These are phyloP conservation scores for Pterocarpus santalinus DNA, from an alignment of 306 rosid species.

Conservation along the genomic window DNA sequence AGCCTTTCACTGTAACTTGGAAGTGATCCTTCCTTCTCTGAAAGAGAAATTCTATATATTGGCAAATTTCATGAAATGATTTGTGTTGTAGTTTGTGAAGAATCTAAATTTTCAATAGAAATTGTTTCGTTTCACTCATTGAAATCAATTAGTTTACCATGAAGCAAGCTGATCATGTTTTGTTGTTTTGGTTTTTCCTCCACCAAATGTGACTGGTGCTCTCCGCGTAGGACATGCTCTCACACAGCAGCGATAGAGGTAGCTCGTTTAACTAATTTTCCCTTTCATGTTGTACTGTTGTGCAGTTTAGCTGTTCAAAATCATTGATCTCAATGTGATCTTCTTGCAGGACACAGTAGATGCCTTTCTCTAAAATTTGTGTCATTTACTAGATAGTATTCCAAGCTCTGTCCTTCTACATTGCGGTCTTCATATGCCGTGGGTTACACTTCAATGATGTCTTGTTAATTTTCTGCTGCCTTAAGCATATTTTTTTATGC, in stretches of 20 bases:
- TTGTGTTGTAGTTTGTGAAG: too few species aligned
- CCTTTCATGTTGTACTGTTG: background rate
- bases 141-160: too few species aligned
- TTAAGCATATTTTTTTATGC: constrained; percentile 10
- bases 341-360: constrained; percentile 69
- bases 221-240: constrained; percentile 98
- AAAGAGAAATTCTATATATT: background rate
- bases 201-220: constrained; percentile 97
- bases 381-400: too few species aligned
- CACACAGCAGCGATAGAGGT: constrained; percentile 94
- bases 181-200: constrained; percentile 84
- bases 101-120: too few species aligned
- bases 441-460: background rate
- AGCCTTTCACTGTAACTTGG: constrained; percentile 25
- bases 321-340: constrained; percentile 24
- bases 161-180: background rate
- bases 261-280: constrained; percentile 9
- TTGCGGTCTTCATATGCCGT: too few species aligned
- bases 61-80: too few species aligned
- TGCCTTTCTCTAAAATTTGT: too few species aligned
- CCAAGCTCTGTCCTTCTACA: too few species aligned
- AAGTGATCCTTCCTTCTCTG: constrained; percentile 22
- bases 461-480: background rate
- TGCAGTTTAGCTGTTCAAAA: constrained; percentile 28
- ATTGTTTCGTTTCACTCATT: too few species aligned